Evolutionary conservation across 106 monocot species (phyloP).

Genomic region (Triglochin maritima): DNA sequence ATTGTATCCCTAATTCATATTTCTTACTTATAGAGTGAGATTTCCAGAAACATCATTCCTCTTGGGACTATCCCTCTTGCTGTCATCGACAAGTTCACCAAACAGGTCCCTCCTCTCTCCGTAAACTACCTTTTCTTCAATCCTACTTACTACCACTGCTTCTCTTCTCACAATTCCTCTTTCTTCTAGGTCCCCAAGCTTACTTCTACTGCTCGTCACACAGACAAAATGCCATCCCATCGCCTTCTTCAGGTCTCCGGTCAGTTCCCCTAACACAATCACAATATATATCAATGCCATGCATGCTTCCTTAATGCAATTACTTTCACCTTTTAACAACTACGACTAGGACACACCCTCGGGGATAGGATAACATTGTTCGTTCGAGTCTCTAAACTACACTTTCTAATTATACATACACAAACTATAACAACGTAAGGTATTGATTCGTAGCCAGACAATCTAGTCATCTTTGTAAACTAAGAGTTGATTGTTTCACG

Average conservation of each 20-base stretch:
- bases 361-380: too few relatives aligned
- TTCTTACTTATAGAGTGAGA: constrained; percentile 43
- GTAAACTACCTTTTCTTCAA: not conserved
- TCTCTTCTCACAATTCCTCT: not conserved
- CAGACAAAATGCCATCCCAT: constrained; percentile 35
- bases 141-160: too few relatives aligned
- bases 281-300: not conserved
- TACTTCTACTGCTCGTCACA: constrained; percentile 42
- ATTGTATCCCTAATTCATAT: not conserved
- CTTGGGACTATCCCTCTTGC: constrained; percentile 94
- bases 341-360: too few relatives aligned
- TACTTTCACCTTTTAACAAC: too few relatives aligned
- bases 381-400: too few relatives aligned
- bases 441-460: too few relatives aligned
- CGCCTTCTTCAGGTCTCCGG: constrained; percentile 91
- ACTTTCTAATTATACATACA: too few relatives aligned
- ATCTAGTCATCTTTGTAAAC: too few relatives aligned
- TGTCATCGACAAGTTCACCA: constrained; percentile 82
- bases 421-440: too few relatives aligned
- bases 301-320: not conserved
- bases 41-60: constrained; percentile 57
- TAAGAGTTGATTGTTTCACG: too few relatives aligned
- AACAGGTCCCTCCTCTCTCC: constrained; percentile 47
- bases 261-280: constrained; percentile 9
- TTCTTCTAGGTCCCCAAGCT: constrained; percentile 46